Base-by-base conservation (phyloP, 805 yeast species). In the Myxozyma nipponensis region DNA sequence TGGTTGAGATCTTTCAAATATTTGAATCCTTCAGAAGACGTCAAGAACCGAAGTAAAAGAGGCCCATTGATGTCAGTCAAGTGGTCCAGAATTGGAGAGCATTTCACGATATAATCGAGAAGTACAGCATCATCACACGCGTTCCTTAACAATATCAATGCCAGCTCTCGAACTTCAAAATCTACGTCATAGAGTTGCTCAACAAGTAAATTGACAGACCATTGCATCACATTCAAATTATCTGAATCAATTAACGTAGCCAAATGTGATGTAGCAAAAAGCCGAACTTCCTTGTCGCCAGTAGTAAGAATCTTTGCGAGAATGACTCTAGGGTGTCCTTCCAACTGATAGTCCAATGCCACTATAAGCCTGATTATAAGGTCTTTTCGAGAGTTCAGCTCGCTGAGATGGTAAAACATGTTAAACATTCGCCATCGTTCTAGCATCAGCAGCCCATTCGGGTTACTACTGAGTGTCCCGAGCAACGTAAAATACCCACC, bases 401-500 rank as follows among this genome's bases (percentile, higher is more conserved):
- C 76, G 17, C 85, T 73, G 47, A 89, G 77, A 59, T 86, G 86
- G 60, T 84, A 83, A 46, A 89, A 72, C 68, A 86, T 81, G 50
- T 83, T 89, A 67, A 87, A 86, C 52, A 91, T 76, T 59, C 89
- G 84, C 93, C 95, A 86, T 54, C 85, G 81, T 44, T 81, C 84
- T 50, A 93, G 64, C 58, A 91, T 72, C 39, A 73, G 73, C 22
- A 86, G 66, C 0, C 98, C 98, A 42, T 76, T 73, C 0, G 69
- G 63, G 35, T 77, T 74, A 1, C 75, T 68, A 2, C 89, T 78
- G 17, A 93, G 67, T 0, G 82, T 80, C 0, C 96, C 96, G 9
- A 93, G 67, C 62, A 91, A 77, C 50, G 78, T 77, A 56, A 93
- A 77, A 64, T 90, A 91, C 0, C 96, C 97, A 50, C 72, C 67